These are phyloP conservation scores for Rhizoclosmatium sp. DNA, from an alignment of 192 early-diverging fungal species.

Conservation along the genomic window DNA sequence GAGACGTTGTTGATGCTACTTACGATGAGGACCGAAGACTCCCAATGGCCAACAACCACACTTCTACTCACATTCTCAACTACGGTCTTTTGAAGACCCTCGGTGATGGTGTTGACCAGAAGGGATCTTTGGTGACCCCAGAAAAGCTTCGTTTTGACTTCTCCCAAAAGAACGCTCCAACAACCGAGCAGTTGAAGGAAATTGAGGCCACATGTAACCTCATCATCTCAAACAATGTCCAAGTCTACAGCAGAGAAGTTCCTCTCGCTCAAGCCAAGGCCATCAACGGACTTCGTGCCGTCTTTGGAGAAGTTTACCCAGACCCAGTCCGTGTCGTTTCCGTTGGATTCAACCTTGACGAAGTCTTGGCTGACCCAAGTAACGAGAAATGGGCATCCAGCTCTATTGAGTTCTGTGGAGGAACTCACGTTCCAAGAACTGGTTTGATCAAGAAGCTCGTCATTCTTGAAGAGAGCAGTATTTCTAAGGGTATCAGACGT, in stretches of 20 bases:
- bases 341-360: conserved; percentile 87
- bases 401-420: conserved; percentile 97
- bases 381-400: conserved; percentile 83
- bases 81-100: conserved; percentile 89
- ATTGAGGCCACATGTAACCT: conserved; percentile 82
- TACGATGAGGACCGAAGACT: conserved; percentile 88
- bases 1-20: conserved; percentile 74
- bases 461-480: conserved; percentile 88
- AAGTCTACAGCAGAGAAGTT: conserved; percentile 86
- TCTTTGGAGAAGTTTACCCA: conserved; percentile 97
- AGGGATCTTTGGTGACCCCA: conserved; percentile 94
- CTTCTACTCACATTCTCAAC: conserved; percentile 95
- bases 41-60: conserved; percentile 96
- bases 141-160: conserved; percentile 98
- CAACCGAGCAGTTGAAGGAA: conserved; percentile 69
- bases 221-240: conserved; percentile 76
- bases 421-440: conserved; percentile 92
- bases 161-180: conserved; percentile 76
- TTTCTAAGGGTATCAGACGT: conserved; percentile 96
- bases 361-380: conserved; percentile 79
- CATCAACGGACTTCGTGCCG: conserved; percentile 93
- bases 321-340: conserved; percentile 97
- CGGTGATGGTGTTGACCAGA: conserved; percentile 85
- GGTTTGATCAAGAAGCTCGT: conserved; percentile 87
- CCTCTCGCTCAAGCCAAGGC: conserved; percentile 79